Evolutionary conservation across 148 eudicot species (phyloP), one percentile per base, ranked within the genome.

Genomic region (Vaccinium myrtillus): DNA sequence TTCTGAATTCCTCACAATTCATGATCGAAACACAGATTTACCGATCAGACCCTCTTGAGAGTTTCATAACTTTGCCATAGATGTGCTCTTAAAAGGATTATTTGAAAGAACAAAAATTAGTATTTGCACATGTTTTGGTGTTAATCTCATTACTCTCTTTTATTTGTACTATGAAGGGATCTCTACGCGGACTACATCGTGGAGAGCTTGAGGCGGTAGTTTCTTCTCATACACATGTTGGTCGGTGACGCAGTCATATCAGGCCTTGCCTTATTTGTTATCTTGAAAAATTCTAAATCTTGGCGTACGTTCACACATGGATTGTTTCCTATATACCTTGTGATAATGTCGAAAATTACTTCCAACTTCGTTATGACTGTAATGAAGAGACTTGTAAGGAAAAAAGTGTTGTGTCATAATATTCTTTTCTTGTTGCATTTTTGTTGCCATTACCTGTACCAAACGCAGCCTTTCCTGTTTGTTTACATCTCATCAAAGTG

Each of bases 131-230:
- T 65, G 76, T 63, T 76, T 19, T 49, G 5, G 11, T n/a, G 55
- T 77, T 61, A 32, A 82, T 58, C 82, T 82, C 19, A 82, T 43
- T 48, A 18, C 11, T 43, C 27, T 13, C 8, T 27, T 63, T 76
- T 75, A 30, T 25, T 77, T 82, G 25, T 53, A 10, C 16, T 10
- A 23, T 77, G 30, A 53, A 86, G 88, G 88, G 15, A 82, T 58
- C 88, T 91, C 85, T 91, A 91, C 19, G 92, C 92, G 4, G 86
- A 88, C 81, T 88, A 89, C 84, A 84, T 89, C 15, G 90, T 89
- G 83, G 93, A 91, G 89, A 91, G 88, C 82, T 78, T 91, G 86
- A 88, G 91, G 88, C 87, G 84, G 80, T 91, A 88, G 86, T 55
- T 69, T 78, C 49, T 75, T 30, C 46, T 25, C 73, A n/a, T 15